phyloP scores from a whole-genome alignment of 169 alveolate species.

The Cryptosporidium canis region DNA sequence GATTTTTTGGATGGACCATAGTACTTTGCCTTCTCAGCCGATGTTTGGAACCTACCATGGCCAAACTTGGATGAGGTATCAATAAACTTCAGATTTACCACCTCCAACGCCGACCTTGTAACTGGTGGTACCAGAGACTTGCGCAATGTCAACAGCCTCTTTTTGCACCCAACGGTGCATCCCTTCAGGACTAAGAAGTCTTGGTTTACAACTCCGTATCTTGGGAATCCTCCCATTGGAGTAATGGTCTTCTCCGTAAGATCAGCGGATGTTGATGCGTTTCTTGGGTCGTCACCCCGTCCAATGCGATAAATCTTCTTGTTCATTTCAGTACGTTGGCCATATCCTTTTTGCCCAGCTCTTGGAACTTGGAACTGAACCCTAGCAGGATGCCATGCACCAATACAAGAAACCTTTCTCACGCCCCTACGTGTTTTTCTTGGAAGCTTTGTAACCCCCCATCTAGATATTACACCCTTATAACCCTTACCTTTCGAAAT shows the following conservation, averaged over 20 bases:
- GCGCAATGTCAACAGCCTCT: slow-evolving; percentile 96
- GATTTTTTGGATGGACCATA: slow-evolving; percentile 92
- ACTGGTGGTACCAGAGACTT: slow-evolving; percentile 95
- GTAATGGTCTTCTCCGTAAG: slow-evolving; percentile 97
- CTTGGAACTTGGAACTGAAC: slow-evolving; percentile 99
- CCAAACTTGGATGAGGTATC: slow-evolving; percentile 99
- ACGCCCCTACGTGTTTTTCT: slow-evolving; percentile 99
- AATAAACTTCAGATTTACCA: slow-evolving; percentile 96
- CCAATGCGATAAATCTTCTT: slow-evolving; percentile 99
- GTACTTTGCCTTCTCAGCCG: slow-evolving; percentile 97
- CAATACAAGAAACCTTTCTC: slow-evolving; percentile 99
- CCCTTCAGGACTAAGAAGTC: slow-evolving; percentile 99
- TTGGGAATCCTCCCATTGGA: slow-evolving; percentile 99
- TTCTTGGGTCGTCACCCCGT: slow-evolving; percentile 90
- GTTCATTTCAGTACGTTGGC: slow-evolving; percentile 99
- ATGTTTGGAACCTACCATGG: slow-evolving; percentile 99
- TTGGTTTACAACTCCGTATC: slow-evolving; percentile 97
- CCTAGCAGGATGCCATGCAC: slow-evolving; percentile 99
- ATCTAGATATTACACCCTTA: slow-evolving; percentile 98
- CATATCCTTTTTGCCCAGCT: slow-evolving; percentile 99
- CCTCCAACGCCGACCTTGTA: slow-evolving; percentile 93
- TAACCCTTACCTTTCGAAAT: slow-evolving; percentile 99
- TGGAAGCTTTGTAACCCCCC: slow-evolving; percentile 99
- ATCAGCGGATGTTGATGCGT: slow-evolving; percentile 98
- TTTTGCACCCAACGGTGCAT: slow-evolving; percentile 97